phyloP scores from a whole-genome alignment of 2,329 filamentous ascomycete genomes.

The Coleophoma eucalyptorum region DNA sequence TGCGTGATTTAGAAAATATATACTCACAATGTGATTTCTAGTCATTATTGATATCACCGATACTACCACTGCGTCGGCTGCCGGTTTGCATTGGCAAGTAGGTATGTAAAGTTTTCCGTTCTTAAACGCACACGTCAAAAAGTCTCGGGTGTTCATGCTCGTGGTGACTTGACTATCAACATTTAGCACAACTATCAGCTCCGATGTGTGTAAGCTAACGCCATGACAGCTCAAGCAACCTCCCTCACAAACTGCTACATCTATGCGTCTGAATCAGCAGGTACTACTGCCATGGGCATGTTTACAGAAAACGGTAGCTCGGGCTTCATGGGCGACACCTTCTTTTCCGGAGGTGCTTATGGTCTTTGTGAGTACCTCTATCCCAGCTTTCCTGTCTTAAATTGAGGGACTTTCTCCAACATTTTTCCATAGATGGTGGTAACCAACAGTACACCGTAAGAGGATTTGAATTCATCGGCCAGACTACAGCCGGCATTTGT shows the following conservation, averaged over 20 bases:
- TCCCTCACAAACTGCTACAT: not conserved
- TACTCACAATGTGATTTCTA: no score
- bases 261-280: constrained; percentile 27
- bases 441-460: constrained; percentile 29
- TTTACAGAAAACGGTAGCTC: constrained; percentile 11
- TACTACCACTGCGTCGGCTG: constrained; percentile 29
- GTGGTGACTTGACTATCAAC: not conserved
- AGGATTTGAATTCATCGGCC: not conserved
- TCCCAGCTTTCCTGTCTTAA: no score
- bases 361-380: constrained; percentile 32
- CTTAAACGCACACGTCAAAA: no score
- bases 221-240: not conserved
- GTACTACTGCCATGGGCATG: constrained; percentile 34
- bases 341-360: constrained; percentile 7
- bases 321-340: constrained; percentile 7
- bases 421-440: constrained; percentile 32
- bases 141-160: no score
- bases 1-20: no score
- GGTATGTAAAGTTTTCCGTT: constrained; percentile 34
- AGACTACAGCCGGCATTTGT: not conserved
- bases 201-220: no score
- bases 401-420: not conserved
- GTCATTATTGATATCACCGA: constrained; percentile 56
- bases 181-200: not conserved
- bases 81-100: constrained; percentile 45